Base-by-base conservation (phyloP, 1,284 basidiomycete species). In the Cryptococcus wingfieldii region DNA sequence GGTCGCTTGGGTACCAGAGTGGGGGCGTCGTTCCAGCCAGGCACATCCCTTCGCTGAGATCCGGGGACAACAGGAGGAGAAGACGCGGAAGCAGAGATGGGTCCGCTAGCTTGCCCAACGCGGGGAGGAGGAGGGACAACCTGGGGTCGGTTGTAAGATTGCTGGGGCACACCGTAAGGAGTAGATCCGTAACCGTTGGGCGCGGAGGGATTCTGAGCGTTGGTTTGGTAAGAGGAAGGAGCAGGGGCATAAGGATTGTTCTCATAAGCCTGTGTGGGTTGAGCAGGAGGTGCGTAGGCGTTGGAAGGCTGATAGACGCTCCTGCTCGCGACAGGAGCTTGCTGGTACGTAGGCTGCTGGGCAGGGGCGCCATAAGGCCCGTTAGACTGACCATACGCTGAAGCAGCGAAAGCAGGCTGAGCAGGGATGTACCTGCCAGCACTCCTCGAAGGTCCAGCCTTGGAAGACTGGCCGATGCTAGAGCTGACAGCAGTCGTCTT, bases 21-120 rank as follows among this genome's bases (percentile, higher is more conserved):
- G 1, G 76, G 74, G 4, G 79, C 76, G 2, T 98, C 94, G 70
- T 98, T 98, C 93, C 93, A 98, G 0, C 90, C 90, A 10, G 85
- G 83, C 44, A 86, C 85, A 58, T 88, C 87, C 43, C 78, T 76
- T 27, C 76, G 68, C 50, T 71, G 70, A 27, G 74, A 69, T 10
- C 73, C 76, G 2, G 77, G 69, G 19, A 77, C 61, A 16, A 70
- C 59, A 16, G 67, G 65, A 2, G 66, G 63, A 23, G 64, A 62
- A 14, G 59, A 52, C 6, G 60, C 53, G 28, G 46, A 46, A 18
- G 61, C 54, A 4, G 59, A 55, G 38, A 49, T 49, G 34, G 59
- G 39, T 13, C 57, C 66, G 42, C 58, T 65, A 43, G 47, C 23
- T 34, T 55, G 56, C 3, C 56, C 53, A 5, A 59, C 67, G 31